Evolutionary conservation across 2,329 filamentous ascomycete species (phyloP), one percentile per base, ranked within the genome.

Genomic region (Neofusicoccum parvum): DNA sequence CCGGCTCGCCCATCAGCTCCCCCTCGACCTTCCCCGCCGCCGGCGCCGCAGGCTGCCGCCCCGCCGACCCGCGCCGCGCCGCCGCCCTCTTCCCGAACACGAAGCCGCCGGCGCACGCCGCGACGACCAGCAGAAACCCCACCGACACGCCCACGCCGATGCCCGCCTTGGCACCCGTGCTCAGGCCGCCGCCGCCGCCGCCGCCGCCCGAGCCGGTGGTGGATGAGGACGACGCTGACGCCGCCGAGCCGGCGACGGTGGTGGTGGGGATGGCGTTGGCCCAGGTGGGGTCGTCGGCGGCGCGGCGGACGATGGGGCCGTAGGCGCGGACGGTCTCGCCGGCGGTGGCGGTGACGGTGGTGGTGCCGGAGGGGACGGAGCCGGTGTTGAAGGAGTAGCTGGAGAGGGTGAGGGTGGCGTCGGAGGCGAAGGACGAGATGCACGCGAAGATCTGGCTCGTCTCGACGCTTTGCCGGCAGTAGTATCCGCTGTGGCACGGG

Each of bases 291-390:
- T 58, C 53, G 20, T 23, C 3, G 20, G 37, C 20, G 23, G 37
- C 37, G 23, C 53, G 53, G 20, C 53, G 53, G 12, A 58, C 53
- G 53, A 58, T 45, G 12, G 53, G 53, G 17, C 53, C 53, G 39
- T 58, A 58, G 23, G 36, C 53, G 53, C 53, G 53, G 23, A 58
- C 53, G 20, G 53, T 58, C 39, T 58, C 39, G 37, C 53, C 53
- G 14, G 39, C 5, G 20, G 53, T 45, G 23, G 45, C 37, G 39
- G 39, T 17, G 23, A 58, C 1, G 37, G 20, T 34, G 39, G 53
- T 58, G 39, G 37, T 58, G 53, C 53, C 23, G 7, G 53, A 32
- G 20, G 5, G 37, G 17, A 27, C 36, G 15, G 7, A 17, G 53
- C 20, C 12, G 12, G 23, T 10, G 39, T 10, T 27, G 37, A 45